Conservation (phyloP, 208 protist species). For the Leishmania lainsoni region DNA sequence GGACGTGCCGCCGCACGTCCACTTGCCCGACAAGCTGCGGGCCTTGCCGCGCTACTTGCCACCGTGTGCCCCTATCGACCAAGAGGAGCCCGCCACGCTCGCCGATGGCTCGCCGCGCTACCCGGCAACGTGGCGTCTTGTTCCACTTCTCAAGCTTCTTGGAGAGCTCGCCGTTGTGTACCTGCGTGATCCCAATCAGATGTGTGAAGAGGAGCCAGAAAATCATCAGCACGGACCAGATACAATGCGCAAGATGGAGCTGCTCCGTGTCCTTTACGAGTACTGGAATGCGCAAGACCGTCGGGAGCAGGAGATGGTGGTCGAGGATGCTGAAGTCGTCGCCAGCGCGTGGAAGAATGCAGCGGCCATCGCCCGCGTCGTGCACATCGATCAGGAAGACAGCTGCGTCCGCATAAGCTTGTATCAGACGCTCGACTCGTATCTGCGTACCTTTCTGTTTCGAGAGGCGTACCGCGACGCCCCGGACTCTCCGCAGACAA, state of each 20-base stretch:
- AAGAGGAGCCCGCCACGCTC: neutral
- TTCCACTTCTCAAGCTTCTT: slow-evolving; percentile 34
- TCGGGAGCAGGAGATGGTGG: slow-evolving; percentile 61
- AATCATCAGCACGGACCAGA: slow-evolving; percentile 69
- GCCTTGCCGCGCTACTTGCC: slow-evolving; percentile 43
- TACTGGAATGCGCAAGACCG: slow-evolving; percentile 86
- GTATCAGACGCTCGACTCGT: slow-evolving; percentile 70
- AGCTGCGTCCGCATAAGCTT: slow-evolving; percentile 68
- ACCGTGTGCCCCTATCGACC: neutral
- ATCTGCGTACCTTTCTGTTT: slow-evolving; percentile 71
- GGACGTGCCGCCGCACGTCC: slow-evolving; percentile 36
- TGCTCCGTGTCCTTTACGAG: slow-evolving; percentile 73
- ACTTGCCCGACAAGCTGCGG: slow-evolving; percentile 34
- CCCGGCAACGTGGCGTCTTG: slow-evolving; percentile 27
- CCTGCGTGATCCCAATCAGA: slow-evolving; percentile 31
- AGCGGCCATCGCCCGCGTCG: slow-evolving; percentile 48
- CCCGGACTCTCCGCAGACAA: slow-evolving; percentile 37
- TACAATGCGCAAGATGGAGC: slow-evolving; percentile 85
- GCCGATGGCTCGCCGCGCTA: neutral
- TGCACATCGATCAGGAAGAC: slow-evolving; percentile 51
- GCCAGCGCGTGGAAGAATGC: slow-evolving; percentile 27
- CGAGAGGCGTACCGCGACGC: slow-evolving; percentile 15
- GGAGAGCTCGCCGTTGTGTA: slow-evolving; percentile 44
- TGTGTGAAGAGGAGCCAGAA: slow-evolving; percentile 47
- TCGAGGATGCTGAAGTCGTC: slow-evolving; percentile 26